These are phyloP conservation scores for Trebouxia gelatinosa DNA, from an alignment of 163 green algal genomes.

Conservation along the genomic window DNA sequence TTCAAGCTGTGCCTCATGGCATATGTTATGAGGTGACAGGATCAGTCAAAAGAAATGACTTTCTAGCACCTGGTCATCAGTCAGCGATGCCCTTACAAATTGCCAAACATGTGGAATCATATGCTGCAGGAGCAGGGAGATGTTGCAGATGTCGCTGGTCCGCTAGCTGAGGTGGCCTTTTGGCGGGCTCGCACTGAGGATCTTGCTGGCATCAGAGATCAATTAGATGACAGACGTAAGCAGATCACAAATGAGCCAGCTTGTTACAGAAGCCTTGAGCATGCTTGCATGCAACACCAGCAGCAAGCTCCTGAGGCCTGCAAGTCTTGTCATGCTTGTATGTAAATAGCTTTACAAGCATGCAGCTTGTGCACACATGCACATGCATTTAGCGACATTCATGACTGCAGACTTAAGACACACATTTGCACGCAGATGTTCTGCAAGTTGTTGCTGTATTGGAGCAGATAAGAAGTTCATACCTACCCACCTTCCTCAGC, in stretches of 20 bases:
- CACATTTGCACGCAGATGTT: background rate
- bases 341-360: background rate
- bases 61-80: background rate
- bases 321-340: background rate
- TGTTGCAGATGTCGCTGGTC: slow-evolving; percentile 40
- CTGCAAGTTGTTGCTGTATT: slow-evolving; percentile 53
- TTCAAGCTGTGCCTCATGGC: background rate
- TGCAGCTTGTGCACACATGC: background rate
- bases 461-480: slow-evolving; percentile 67
- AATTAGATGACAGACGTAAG: slow-evolving; percentile 58
- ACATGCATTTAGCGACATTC: background rate
- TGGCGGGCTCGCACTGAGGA: slow-evolving; percentile 68
- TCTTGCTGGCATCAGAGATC: slow-evolving; percentile 52
- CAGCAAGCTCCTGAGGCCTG: background rate
- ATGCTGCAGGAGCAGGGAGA: slow-evolving; percentile 27
- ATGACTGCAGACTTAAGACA: background rate
- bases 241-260: background rate
- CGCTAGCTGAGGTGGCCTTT: slow-evolving; percentile 78
- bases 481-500: slow-evolving; percentile 77
- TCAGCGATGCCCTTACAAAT: background rate
- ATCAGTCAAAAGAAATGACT: background rate
- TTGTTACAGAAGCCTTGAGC: too few species aligned
- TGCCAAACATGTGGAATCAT: background rate
- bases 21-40: background rate
- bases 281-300: background rate